Evolutionary conservation across 306 rosid species (phyloP).

Genomic region (Begonia peltatifolia): DNA sequence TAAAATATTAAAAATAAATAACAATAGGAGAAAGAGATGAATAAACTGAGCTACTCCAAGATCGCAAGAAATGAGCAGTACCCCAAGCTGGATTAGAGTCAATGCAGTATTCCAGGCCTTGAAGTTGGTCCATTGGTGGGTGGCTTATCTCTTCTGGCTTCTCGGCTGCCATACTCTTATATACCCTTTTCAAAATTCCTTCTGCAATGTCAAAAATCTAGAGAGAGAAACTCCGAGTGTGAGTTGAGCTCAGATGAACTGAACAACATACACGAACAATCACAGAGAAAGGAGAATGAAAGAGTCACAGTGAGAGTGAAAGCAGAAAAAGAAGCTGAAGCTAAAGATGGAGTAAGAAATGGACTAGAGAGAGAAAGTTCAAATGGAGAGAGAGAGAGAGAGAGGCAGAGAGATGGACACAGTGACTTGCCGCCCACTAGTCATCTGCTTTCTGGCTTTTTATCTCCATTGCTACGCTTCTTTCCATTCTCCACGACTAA

Average conservation of each 20-base stretch:
- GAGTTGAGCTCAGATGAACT: too few species aligned
- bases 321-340: slow-evolving; percentile 12
- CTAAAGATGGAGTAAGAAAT: not conserved
- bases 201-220: slow-evolving; percentile 12
- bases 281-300: slow-evolving; percentile 6
- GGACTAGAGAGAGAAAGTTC: slow-evolving; percentile 7
- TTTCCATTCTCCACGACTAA: slow-evolving; percentile 19
- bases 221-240: not conserved
- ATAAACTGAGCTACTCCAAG: not conserved
- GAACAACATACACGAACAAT: too few species aligned
- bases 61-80: slow-evolving; percentile 19
- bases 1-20: not conserved
- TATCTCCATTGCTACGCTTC: slow-evolving; percentile 2
- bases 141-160: slow-evolving; percentile 80
- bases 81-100: slow-evolving; percentile 99
- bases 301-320: slow-evolving; percentile 16
- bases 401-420: slow-evolving; percentile 8
- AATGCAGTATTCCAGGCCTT: slow-evolving; percentile 91
- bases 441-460: slow-evolving; percentile 5
- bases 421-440: slow-evolving; percentile 33
- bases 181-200: slow-evolving; percentile 11
- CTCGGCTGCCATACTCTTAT: slow-evolving; percentile 49
- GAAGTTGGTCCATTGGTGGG: slow-evolving; percentile 95
- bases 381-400: slow-evolving; percentile 13
- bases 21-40: slow-evolving; percentile 1